phyloP scores from a whole-genome alignment of 2,329 filamentous ascomycete species.

The Talaromyces sp. region DNA sequence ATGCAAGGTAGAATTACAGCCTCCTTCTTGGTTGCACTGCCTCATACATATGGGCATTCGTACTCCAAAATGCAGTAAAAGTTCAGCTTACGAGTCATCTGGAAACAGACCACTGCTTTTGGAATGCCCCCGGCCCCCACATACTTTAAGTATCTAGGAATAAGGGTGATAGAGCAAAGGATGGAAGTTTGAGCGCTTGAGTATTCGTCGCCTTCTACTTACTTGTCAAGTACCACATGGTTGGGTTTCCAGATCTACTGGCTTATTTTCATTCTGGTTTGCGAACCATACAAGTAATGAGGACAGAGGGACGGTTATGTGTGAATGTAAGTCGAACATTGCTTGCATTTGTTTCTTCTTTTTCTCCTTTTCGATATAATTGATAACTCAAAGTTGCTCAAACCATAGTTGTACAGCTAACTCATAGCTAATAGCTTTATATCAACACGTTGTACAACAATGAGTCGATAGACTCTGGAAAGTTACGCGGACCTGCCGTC shows the following conservation, averaged over 20 bases:
- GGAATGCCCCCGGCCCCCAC: background rate
- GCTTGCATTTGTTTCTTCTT: background rate
- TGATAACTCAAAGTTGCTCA: background rate
- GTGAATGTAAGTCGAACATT: background rate
- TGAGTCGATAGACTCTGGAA: background rate
- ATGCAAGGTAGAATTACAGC: background rate
- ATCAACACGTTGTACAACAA: background rate
- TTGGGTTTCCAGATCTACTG: background rate
- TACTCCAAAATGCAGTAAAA: background rate
- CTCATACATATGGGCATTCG: background rate
- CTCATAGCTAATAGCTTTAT: background rate
- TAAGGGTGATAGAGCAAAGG: background rate
- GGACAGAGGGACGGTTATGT: background rate
- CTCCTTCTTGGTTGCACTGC: background rate
- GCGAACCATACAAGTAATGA: background rate
- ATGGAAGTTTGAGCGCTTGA: background rate
- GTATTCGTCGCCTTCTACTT: background rate
- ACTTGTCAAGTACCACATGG: background rate
- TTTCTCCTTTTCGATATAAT: background rate
- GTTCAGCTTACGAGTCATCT: background rate
- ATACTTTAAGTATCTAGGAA: background rate
- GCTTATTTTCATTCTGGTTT: background rate
- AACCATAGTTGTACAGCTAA: background rate
- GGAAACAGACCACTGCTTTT: background rate
- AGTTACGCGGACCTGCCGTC: background rate